A percentile compares a stretch with the other conserved stretches of the same genome.
These are phyloP conservation scores for Malbranchea zuffiana DNA, from an alignment of 2,329 filamentous ascomycete genomes.

Conservation along the genomic window DNA sequence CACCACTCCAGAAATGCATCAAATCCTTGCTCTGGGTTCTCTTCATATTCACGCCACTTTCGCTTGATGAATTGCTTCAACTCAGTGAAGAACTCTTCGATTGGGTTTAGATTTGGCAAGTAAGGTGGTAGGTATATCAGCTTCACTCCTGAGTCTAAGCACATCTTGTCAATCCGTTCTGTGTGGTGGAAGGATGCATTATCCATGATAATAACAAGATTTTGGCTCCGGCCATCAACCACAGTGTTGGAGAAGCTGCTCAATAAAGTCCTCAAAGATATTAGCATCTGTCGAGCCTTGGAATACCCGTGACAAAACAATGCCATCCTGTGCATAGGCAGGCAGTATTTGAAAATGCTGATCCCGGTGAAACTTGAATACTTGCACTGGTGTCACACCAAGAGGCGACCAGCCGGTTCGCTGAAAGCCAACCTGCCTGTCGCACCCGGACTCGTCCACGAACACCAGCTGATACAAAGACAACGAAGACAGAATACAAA, in stretches of 20 bases:
- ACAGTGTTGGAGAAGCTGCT: slow-evolving; percentile 23
- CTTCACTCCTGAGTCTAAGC: slow-evolving; percentile 12
- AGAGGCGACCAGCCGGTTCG: slow-evolving; percentile 27
- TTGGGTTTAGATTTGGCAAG: slow-evolving; percentile 23
- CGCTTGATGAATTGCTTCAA: slow-evolving; percentile 28
- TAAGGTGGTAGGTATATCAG: slow-evolving; percentile 6
- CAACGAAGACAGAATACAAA: slow-evolving; percentile 25
- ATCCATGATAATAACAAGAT: slow-evolving; percentile 25
- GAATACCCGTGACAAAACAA: slow-evolving; percentile 23
- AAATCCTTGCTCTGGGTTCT: slow-evolving; percentile 18
- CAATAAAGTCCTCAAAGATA: slow-evolving; percentile 25
- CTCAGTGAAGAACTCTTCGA: slow-evolving; percentile 29
- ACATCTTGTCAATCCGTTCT: slow-evolving; percentile 10
- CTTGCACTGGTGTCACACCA: slow-evolving; percentile 21
- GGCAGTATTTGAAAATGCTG: slow-evolving; percentile 23
- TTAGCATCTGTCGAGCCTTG: slow-evolving; percentile 22
- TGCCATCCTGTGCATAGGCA: slow-evolving; percentile 24
- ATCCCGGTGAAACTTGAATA: slow-evolving; percentile 17
- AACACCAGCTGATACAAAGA: slow-evolving; percentile 27
- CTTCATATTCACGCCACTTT: slow-evolving; percentile 19
- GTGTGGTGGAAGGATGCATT: slow-evolving; percentile 14
- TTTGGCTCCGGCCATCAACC: slow-evolving; percentile 21
- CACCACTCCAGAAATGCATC: slow-evolving; percentile 22
- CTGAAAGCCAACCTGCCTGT: slow-evolving; percentile 26
- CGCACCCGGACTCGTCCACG: slow-evolving; percentile 30